Conservation (phyloP, 1,139 yeast species). For the Yamadazyma spencermartinsiae region DNA sequence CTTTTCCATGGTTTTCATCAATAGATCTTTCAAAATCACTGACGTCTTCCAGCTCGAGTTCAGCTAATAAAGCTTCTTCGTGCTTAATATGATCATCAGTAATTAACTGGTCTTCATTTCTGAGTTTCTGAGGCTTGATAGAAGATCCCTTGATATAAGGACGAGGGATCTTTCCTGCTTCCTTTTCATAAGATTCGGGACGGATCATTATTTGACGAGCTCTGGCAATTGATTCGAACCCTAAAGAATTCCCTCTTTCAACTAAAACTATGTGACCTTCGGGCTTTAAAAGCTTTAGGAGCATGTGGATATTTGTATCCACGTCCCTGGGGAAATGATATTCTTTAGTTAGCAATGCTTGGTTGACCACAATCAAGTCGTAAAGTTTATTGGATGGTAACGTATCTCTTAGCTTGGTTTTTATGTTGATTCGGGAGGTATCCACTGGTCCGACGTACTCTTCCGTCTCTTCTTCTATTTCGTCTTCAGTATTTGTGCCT, state of each 20-base stretch:
- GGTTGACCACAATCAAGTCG: constrained; percentile 84
- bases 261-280: constrained; percentile 75
- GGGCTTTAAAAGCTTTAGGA: constrained; percentile 65
- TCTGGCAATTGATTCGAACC: constrained; percentile 84
- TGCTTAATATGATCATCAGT: constrained; percentile 33
- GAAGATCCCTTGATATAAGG: constrained; percentile 61
- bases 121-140: constrained; percentile 39
- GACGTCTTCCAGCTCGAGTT: constrained; percentile 20
- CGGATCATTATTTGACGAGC: constrained; percentile 88
- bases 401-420: constrained; percentile 53
- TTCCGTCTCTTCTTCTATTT: constrained; percentile 13
- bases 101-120: constrained; percentile 37
- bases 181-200: constrained; percentile 65
- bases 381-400: constrained; percentile 53
- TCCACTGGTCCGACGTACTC: constrained; percentile 57
- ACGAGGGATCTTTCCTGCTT: constrained; percentile 67
- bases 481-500: not conserved
- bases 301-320: constrained; percentile 64
- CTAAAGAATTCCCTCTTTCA: constrained; percentile 88
- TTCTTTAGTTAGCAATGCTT: constrained; percentile 66
- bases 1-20: constrained; percentile 29
- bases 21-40: constrained; percentile 14
- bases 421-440: constrained; percentile 52
- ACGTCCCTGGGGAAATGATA: constrained; percentile 69
- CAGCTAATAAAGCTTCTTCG: constrained; percentile 32